Evolutionary conservation across 257 asterid species (phyloP), one percentile per base, ranked within the genome.

Genomic region (Linderniella brevidens): DNA sequence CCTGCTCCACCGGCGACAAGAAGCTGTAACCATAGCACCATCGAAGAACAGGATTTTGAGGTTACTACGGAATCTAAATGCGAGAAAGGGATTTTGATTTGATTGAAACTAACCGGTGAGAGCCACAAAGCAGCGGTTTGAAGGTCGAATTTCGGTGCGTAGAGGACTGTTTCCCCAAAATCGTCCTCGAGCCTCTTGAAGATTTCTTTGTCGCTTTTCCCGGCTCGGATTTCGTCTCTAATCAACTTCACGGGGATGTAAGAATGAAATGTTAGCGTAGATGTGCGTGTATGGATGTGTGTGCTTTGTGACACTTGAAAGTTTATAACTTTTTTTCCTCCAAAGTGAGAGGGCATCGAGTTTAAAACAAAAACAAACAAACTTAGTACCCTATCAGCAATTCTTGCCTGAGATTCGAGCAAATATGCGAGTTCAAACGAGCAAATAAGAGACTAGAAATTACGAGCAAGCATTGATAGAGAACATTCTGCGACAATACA

Each of bases 81-180:
- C 17, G 32, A 4, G 12, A 17, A 11, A 16, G 25, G 32, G 1
- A 20, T 17, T 40, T n/a, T 4, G 19, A 18, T 50, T 20, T 20
- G 32, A 25, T 25, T 25, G 32, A 25, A 25, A 72, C 92, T 63
- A 44, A 88, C 97, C 63, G 97, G 97, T 35, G 92, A 63, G 42
- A 84, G 72, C 97, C 95, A 88, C 50, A 88, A 58, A 29, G 86
- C 95, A 48, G 95, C 95, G 49, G 95, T 88, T 69, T 88, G 97
- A 77, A 77, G 37, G 58, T 84, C 95, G 38, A 88, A 88, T 49
- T 84, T 88, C 35, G 98, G 98, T 49, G 77, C 60, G 50, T 88
- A 84, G 57, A 80, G 93, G 54, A 88, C 93, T 0, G 95, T 74
- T 73, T 88, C 95, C 8, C 97, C 97, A 62, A 65, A 88, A 51